Evolutionary conservation across 176 grass and related monocot genomes (phyloP), one percentile per base, ranked within the genome.

Genomic region (Saccharum officinarum): DNA sequence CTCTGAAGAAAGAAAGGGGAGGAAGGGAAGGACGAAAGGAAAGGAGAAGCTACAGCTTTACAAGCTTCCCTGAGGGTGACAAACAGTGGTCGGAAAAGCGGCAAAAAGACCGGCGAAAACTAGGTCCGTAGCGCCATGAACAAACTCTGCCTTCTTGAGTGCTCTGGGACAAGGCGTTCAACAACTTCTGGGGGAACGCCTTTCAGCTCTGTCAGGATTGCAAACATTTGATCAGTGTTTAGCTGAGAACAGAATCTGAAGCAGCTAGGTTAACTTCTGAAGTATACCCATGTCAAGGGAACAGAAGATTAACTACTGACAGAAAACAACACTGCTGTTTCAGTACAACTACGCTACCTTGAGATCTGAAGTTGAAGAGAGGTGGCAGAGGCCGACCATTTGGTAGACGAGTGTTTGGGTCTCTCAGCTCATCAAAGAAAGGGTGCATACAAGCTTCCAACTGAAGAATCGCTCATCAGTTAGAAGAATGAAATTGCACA

Each of bases 391-490:
- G 95, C 14, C 91, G 91, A 1, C 95, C 91, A 50, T 95, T 98
- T 1, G 92, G 92, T 81, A 98, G 84, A 31, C 91, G 87, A 64
- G 91, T 88, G 67, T 92, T 93, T 55, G 95, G 95, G 46, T 95
- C 91, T 82, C 95, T 93, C 84, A 98, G 86, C 82, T 98, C 95
- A 20, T 95, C 91, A 80, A 98, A 98, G 85, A 98, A 98, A 68
- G 95, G 91, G 83, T 98, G 95, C 92, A 95, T 88, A 75, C 95
- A 98, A 36, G 92, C 92, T 87, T 95, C 95, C 85, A 98, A 73
- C 95, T 98, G 73, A 85, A 83, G 39, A 84, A 86, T 26, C 36
- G 7, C 5, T 49, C n/a, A 16, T 3, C 26, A 8, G 59, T 85
- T 69, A 91, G 31, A 91, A 73, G 22, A 78, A 68, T 59, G 45